Evolutionary conservation across 805 yeast genomes (phyloP).

Genomic region (Scheffersomyces coipomensis): DNA sequence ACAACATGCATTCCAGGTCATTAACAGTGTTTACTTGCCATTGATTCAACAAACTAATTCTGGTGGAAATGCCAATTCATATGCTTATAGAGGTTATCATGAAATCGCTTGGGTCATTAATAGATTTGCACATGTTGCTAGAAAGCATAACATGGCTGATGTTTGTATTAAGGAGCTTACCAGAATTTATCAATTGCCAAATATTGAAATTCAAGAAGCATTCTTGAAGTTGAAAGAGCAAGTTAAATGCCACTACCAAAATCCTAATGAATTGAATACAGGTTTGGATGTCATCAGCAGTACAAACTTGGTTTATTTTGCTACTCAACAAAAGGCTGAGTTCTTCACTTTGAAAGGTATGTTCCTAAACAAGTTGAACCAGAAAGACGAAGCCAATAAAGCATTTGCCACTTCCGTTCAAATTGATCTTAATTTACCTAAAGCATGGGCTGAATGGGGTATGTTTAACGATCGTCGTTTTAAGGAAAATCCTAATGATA

Average conservation of each 20-base stretch:
- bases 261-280: constrained; percentile 84
- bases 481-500: constrained; percentile 78
- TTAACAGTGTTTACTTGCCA: constrained; percentile 91
- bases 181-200: constrained; percentile 91
- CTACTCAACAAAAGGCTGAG: constrained; percentile 97
- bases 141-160: constrained; percentile 95
- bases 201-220: constrained; percentile 97
- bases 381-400: constrained; percentile 93
- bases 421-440: constrained; percentile 87
- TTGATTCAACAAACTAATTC: constrained; percentile 72
- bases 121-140: constrained; percentile 96
- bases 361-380: constrained; percentile 89
- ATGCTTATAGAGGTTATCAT: constrained; percentile 96
- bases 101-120: constrained; percentile 99
- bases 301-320: constrained; percentile 93
- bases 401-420: constrained; percentile 98
- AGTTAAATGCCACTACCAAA: constrained; percentile 95
- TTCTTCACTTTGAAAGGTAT: constrained; percentile 97
- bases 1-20: constrained; percentile 96
- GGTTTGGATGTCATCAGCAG: constrained; percentile 96
- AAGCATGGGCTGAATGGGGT: constrained; percentile 99
- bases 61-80: constrained; percentile 77
- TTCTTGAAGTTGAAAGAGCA: constrained; percentile 93
- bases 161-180: constrained; percentile 92
- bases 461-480: constrained; percentile 86